Conservation (phyloP, 306 rosid species). For the Quercus alba region DNA sequence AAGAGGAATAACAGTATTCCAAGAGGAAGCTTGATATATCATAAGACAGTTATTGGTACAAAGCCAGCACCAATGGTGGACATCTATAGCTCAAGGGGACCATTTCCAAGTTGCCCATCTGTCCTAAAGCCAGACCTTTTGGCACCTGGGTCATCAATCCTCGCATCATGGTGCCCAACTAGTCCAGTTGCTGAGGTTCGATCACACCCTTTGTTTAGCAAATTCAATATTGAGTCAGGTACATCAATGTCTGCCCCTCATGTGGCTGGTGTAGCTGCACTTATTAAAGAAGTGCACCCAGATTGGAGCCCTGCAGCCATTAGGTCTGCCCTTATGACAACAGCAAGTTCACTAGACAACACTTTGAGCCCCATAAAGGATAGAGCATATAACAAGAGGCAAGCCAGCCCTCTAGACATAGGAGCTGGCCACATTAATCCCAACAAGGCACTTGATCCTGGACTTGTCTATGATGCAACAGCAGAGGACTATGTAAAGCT, state of each 20-base stretch:
- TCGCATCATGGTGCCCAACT: slow-evolving; percentile 78
- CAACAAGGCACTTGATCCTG: slow-evolving; percentile 68
- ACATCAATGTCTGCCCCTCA: slow-evolving; percentile 90
- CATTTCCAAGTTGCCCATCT: slow-evolving; percentile 54
- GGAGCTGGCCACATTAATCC: slow-evolving; percentile 82
- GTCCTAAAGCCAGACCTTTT: slow-evolving; percentile 72
- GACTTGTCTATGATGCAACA: slow-evolving; percentile 58
- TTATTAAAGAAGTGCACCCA: slow-evolving; percentile 42
- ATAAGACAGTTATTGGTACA: slow-evolving; percentile 36
- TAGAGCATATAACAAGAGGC: slow-evolving; percentile 22
- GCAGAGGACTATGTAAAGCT: slow-evolving; percentile 56
- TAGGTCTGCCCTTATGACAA: slow-evolving; percentile 75
- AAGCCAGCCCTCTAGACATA: slow-evolving; percentile 57
- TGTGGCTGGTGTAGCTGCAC: slow-evolving; percentile 63
- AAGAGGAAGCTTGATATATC: slow-evolving; percentile 43
- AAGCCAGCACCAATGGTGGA: slow-evolving; percentile 61
- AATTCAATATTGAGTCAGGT: slow-evolving; percentile 51
- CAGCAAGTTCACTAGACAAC: slow-evolving; percentile 53
- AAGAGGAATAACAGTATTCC: slow-evolving; percentile 17
- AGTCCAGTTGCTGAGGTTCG: neutral
- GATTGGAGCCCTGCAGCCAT: slow-evolving; percentile 80
- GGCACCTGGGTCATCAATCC: slow-evolving; percentile 65
- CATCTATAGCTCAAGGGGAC: slow-evolving; percentile 68
- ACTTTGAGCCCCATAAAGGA: slow-evolving; percentile 38
- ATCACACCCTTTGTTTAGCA: slow-evolving; percentile 1